A percentile compares a stretch with the other conserved stretches of the same genome.
These are phyloP conservation scores for Tylopilus sp. DNA, from an alignment of 768 basidiomycete genomes.

Conservation along the genomic window DNA sequence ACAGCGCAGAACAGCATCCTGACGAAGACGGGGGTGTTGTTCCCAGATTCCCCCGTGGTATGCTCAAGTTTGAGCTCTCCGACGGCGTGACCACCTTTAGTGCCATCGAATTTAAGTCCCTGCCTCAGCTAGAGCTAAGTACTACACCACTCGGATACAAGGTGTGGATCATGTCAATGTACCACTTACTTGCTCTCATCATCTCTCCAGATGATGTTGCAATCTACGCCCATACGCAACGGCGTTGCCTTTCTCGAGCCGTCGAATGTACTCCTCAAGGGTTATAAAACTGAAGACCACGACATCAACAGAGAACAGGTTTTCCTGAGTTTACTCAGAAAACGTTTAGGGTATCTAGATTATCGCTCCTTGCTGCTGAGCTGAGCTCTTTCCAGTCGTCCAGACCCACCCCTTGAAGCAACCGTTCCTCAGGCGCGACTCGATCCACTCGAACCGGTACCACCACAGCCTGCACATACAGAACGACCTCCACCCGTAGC, in stretches of 20 bases:
- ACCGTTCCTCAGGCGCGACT: constrained; percentile 8
- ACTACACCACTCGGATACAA: constrained; percentile 82
- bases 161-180: constrained; percentile 36
- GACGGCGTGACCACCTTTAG: constrained; percentile 70
- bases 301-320: constrained; percentile 53
- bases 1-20: constrained; percentile 42
- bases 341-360: constrained; percentile 61
- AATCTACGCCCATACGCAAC: constrained; percentile 60
- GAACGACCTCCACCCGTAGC: constrained; percentile 7
- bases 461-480: constrained; percentile 16
- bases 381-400: constrained; percentile 16
- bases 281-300: constrained; percentile 61
- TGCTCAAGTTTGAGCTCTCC: constrained; percentile 70
- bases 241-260: constrained; percentile 82
- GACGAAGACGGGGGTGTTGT: constrained; percentile 67
- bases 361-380: background rate
- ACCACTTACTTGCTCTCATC: background rate
- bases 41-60: constrained; percentile 78
- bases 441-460: constrained; percentile 11
- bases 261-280: constrained; percentile 54
- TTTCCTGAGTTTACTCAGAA: constrained; percentile 59
- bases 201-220: constrained; percentile 57
- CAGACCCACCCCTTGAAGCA: constrained; percentile 22
- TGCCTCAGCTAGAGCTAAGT: constrained; percentile 67
- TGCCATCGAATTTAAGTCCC: constrained; percentile 73